A percentile compares a stretch with the other conserved stretches of the same genome.
These are phyloP conservation scores for Akanthomyces muscarius DNA, from an alignment of 2,329 filamentous ascomycete species.

Conservation along the genomic window DNA sequence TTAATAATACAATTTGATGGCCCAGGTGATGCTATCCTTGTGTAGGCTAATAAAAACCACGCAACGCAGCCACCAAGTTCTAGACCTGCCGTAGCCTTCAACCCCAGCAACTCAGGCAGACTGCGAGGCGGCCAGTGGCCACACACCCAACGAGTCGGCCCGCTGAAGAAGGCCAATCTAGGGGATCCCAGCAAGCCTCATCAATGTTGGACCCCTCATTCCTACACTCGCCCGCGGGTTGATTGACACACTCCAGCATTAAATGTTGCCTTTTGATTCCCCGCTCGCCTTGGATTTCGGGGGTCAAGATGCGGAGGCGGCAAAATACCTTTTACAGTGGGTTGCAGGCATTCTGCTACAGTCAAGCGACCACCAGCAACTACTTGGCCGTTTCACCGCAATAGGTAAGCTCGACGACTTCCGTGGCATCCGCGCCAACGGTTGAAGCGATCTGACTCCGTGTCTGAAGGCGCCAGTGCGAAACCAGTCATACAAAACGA, in stretches of 20 bases:
- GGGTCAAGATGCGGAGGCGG: not conserved
- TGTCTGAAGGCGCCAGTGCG: not conserved
- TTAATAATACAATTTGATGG: not conserved
- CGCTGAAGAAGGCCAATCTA: not conserved
- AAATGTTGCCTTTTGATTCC: not conserved
- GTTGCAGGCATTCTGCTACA: too few relatives aligned
- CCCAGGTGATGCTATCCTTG: not conserved
- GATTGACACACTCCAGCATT: not conserved
- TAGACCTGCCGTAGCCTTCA: conserved; percentile 4
- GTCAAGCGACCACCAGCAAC: too few relatives aligned
- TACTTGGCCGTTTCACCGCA: too few relatives aligned
- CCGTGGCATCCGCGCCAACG: too few relatives aligned
- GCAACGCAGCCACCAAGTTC: conserved; percentile 9
- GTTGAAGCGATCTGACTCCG: too few relatives aligned
- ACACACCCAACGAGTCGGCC: not conserved
- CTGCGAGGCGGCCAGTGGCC: not conserved
- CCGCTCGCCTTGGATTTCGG: not conserved
- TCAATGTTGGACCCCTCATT: not conserved
- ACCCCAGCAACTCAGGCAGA: not conserved
- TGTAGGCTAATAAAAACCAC: conserved; percentile 4
- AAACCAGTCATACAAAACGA: not conserved
- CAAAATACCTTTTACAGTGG: too few relatives aligned
- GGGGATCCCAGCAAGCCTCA: not conserved
- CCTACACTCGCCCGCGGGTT: not conserved
- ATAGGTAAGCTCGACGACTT: too few relatives aligned